Conservation (phyloP, 192 early-diverging fungal species). For the Entomortierella parvispora region DNA sequence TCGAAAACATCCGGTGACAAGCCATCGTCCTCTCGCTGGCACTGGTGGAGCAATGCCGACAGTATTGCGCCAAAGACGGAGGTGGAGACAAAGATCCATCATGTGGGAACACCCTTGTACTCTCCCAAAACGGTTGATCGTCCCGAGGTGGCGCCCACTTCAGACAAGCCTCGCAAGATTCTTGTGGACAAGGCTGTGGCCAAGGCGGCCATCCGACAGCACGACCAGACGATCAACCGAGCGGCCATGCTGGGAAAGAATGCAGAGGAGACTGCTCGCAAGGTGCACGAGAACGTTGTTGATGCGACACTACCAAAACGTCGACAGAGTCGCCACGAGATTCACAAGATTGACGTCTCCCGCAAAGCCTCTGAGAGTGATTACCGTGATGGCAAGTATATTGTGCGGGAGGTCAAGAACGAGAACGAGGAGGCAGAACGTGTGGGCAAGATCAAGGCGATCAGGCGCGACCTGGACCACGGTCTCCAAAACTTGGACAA, state of each 20-base stretch:
- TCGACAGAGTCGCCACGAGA: slow-evolving; percentile 26
- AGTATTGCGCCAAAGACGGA: neutral
- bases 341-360: slow-evolving; percentile 21
- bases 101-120: neutral
- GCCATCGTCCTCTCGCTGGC: slow-evolving; percentile 27
- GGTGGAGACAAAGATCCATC: neutral
- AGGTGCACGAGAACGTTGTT: slow-evolving; percentile 44
- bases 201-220: slow-evolving; percentile 24
- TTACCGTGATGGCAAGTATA: slow-evolving; percentile 23
- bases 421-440: slow-evolving; percentile 2
- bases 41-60: slow-evolving; percentile 28
- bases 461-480: slow-evolving; percentile 19
- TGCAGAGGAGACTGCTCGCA: slow-evolving; percentile 33
- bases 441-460: slow-evolving; percentile 4
- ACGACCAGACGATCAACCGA: slow-evolving; percentile 15
- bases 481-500: slow-evolving; percentile 39
- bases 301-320: slow-evolving; percentile 18
- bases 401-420: slow-evolving; percentile 5
- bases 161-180: slow-evolving; percentile 16
- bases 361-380: slow-evolving; percentile 22
- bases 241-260: slow-evolving; percentile 5
- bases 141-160: too few species aligned
- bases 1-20: slow-evolving; percentile 8
- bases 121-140: neutral
- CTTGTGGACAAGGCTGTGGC: slow-evolving; percentile 37